Base-by-base conservation (phyloP, 2,329 filamentous ascomycete genomes). In the Eurotiales sp. region DNA sequence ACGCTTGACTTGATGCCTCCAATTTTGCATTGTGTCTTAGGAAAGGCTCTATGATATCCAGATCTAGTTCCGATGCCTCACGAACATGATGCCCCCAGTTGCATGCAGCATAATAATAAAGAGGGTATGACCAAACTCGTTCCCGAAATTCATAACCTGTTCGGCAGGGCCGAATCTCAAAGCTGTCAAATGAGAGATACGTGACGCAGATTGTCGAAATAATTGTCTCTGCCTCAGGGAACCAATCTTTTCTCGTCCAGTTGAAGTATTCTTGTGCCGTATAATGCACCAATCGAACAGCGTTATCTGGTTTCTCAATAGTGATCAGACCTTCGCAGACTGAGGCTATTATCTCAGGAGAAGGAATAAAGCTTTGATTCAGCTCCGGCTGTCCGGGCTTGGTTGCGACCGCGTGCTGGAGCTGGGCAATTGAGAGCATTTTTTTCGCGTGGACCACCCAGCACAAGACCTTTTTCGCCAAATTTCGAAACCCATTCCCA, bases 291-390 rank as follows among this genome's bases (percentile, higher is more conserved):
- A 71, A 54, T 11, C 59, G 59, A 29, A 71, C 57, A 19, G 61
- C 55, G 8, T 55, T 54, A 34, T 59, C 66, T 21, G 59, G 40
- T 23, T 57, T 50, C 32, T 72, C 68, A 7, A 66, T 42, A 1
- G 59, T 62, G 4, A 70, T 60, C 3, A 72, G 56, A 1, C 69
- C 69, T 29, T 58, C 59, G 44, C 68, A 70, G 15, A 63, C n/a
- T n/a, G n/a, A n/a, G n/a, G n/a, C n/a, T n/a, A n/a, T n/a, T n/a
- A n/a, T n/a, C n/a, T n/a, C n/a, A n/a, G n/a, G 51, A 7, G 58
- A 57, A 27, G 59, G 44, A 3, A 64, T 54, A 3, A n/a, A n/a
- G n/a, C n/a, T n/a, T n/a, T 58, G 54, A 10, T 55, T 46, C 7
- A 69, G 34, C 0, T 66, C 55, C 0, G 66, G 55, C 0, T 76